Evolutionary conservation across 1,284 basidiomycete genomes (phyloP), one percentile per base, ranked within the genome.

Genomic region (Puccinia horiana): DNA sequence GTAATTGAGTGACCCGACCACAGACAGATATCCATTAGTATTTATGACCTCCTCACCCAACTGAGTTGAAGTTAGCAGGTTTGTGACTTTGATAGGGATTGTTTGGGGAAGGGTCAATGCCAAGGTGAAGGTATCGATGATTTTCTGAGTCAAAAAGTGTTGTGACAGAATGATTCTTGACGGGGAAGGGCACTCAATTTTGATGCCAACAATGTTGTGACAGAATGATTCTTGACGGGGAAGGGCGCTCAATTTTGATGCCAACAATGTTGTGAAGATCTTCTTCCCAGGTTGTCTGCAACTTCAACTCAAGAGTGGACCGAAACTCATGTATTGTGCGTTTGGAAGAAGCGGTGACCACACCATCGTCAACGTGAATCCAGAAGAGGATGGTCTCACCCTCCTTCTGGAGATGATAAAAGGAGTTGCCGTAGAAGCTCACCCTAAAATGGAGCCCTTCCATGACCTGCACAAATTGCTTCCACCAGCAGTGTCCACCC

Each of bases 401-500:
- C 1, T 23, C 70, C 16, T 44, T 23, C 20, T 73, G 26, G 16
- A 73, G n/a, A 11, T 52, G 47, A 73, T 73, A 73, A 11, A 73
- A 73, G 2, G 70, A 73, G 12, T 76, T 20, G 52, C 37, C 32
- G n/a, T 76, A 76, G 20, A 32, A 44, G n/a, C 73, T 76, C 4
- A 76, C 73, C n/a, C 29, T 9, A 29, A 76, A 76, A 26, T 52
- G 52, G 32, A 49, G 11, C 12, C n/a, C n/a, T 16, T 72, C 29
- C 69, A 72, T 72, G 5, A 52, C 58, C n/a, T 26, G 29, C 1
- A 42, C 61, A 37, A 65, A 61, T 23, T 44, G 47, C 37, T 77
- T 77, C 76, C 76, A 77, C 76, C 54, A 77, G n/a, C 76, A 77
- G 3, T 32, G n/a, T 1, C 58, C 35, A 1, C 56, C 76, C 23